These are phyloP conservation scores for Fomitopsis pinicola DNA, from an alignment of 1,284 basidiomycete genomes.

Conservation along the genomic window DNA sequence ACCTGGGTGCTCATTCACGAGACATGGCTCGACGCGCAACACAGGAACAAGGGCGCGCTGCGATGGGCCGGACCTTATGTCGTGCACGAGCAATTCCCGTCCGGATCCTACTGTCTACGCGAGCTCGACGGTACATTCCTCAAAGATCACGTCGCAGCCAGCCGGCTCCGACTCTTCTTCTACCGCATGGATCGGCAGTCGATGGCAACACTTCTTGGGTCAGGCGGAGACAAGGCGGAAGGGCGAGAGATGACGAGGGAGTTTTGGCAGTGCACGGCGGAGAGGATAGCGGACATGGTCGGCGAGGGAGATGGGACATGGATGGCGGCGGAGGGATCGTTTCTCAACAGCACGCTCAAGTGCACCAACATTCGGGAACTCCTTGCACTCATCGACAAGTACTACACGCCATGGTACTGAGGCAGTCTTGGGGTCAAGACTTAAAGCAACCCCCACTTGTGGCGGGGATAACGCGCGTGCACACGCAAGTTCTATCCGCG, in stretches of 20 bases:
- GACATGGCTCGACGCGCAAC: slow-evolving; percentile 25
- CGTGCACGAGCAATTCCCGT: slow-evolving; percentile 15
- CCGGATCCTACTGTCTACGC: slow-evolving; percentile 16
- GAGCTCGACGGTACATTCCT: slow-evolving; percentile 25
- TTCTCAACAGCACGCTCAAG: background rate
- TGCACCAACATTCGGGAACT: background rate
- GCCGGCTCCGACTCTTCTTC: slow-evolving; percentile 25
- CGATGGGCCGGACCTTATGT: slow-evolving; percentile 27
- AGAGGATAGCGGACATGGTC: background rate
- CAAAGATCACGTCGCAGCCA: slow-evolving; percentile 16
- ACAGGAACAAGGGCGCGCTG: slow-evolving; percentile 24
- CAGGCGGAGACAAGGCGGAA: no score
- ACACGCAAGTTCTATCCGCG: no score
- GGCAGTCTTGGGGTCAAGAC: slow-evolving; percentile 5
- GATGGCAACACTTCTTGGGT: no score
- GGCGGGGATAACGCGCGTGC: background rate
- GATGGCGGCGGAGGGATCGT: background rate
- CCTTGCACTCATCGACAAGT: background rate
- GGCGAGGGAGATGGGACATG: background rate
- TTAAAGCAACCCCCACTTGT: slow-evolving; percentile 5
- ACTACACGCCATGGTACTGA: slow-evolving; percentile 1
- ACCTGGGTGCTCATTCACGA: slow-evolving; percentile 28
- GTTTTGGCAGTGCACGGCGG: no score
- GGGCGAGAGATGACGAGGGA: background rate
- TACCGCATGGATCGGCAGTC: slow-evolving; percentile 21